Percentiles rank a stretch among this genome's conserved stretches.
Evolutionary conservation across 2,329 filamentous ascomycete species (phyloP).

Genomic region (Xylariaceae sp.): DNA sequence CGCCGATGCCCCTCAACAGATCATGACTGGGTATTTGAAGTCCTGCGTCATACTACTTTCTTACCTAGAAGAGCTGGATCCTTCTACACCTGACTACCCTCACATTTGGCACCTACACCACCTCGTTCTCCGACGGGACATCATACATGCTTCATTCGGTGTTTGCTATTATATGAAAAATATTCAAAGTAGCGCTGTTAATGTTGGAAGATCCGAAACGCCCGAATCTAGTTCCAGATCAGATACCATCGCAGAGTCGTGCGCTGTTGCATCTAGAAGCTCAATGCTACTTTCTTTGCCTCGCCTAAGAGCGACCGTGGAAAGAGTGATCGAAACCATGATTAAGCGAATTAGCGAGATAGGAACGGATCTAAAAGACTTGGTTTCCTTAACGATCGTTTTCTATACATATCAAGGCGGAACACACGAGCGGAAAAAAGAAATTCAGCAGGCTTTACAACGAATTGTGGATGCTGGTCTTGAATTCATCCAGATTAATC

Average conservation of each 20-base stretch:
- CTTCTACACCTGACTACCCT: conserved; percentile 52
- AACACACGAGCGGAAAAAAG: conserved; percentile 48
- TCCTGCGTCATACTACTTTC: conserved; percentile 63
- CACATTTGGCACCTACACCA: conserved; percentile 60
- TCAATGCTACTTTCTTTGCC: conserved; percentile 39
- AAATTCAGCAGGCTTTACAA: conserved; percentile 51
- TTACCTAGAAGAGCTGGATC: conserved; percentile 62
- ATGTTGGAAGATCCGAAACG: conserved; percentile 23
- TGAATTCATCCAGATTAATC: conserved; percentile 51
- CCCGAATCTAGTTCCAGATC: conserved; percentile 26
- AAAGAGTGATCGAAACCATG: conserved; percentile 55
- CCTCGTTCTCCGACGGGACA: conserved; percentile 59
- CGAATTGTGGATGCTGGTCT: conserved; percentile 54
- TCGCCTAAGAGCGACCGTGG: conserved; percentile 45
- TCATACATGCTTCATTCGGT: conserved; percentile 62
- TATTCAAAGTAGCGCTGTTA: conserved; percentile 27
- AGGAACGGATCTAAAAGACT: conserved; percentile 58
- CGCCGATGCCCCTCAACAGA: conserved; percentile 56
- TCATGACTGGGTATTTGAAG: conserved; percentile 58
- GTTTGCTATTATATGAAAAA: conserved; percentile 61
- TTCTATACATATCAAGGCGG: conserved; percentile 53
- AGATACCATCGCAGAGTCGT: conserved; percentile 36
- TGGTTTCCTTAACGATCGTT: conserved; percentile 56
- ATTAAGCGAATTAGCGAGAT: conserved; percentile 52
- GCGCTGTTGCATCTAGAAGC: conserved; percentile 37